A percentile compares a stretch with the other conserved stretches of the same genome.
Evolutionary conservation across 2,329 filamentous ascomycete genomes (phyloP).

Genomic region (Aspergillus ochraceus): DNA sequence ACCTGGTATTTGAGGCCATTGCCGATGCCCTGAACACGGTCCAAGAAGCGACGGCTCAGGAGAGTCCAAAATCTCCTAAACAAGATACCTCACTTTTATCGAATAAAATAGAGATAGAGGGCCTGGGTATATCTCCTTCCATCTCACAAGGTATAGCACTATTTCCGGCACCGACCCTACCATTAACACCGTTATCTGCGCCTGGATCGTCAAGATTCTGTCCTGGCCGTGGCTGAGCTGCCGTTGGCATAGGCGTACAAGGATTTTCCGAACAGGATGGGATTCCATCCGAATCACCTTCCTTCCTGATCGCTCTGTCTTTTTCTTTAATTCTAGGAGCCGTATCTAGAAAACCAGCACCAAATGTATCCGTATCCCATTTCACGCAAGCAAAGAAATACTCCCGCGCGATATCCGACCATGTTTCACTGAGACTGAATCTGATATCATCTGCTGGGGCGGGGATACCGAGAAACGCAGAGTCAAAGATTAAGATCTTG

Average conservation of each 20-base stretch:
- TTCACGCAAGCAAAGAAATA: slow-evolving; percentile 37
- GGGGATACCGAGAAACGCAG: slow-evolving; percentile 20
- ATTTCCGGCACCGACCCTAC: too few relatives aligned
- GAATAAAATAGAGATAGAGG: slow-evolving; percentile 25
- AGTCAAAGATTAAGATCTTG: slow-evolving; percentile 36
- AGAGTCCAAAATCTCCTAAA: slow-evolving; percentile 16
- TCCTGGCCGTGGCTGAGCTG: too few relatives aligned
- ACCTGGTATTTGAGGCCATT: too few relatives aligned
- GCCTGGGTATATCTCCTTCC: neutral
- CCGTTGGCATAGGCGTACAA: neutral
- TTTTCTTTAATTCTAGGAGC: too few relatives aligned
- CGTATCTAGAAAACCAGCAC: too few relatives aligned
- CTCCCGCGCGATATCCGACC: slow-evolving; percentile 27
- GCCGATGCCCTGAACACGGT: neutral
- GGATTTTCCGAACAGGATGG: neutral
- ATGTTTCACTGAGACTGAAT: slow-evolving; percentile 27
- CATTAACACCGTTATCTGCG: too few relatives aligned
- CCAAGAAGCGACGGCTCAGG: slow-evolving; percentile 2
- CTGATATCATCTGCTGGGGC: slow-evolving; percentile 15
- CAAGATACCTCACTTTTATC: slow-evolving; percentile 24
- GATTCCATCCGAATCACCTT: too few relatives aligned
- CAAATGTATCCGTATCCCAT: slow-evolving; percentile 18
- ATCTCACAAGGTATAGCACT: too few relatives aligned
- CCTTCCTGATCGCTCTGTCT: too few relatives aligned
- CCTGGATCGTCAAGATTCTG: too few relatives aligned